Base-by-base conservation (phyloP, 768 basidiomycete genomes). In the Sistotremastrum suecicum region DNA sequence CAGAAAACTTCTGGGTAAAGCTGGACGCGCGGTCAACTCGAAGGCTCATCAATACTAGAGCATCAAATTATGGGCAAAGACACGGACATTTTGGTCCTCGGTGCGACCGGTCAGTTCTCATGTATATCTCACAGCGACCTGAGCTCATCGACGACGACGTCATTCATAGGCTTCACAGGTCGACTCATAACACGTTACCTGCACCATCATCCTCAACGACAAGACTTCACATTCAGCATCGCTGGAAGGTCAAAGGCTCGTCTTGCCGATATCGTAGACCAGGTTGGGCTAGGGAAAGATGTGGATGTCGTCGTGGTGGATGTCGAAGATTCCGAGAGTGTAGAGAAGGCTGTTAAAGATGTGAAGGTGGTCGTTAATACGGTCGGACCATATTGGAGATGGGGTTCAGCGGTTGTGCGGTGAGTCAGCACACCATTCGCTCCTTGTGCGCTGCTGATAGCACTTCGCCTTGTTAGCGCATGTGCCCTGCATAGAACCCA, bases 401-500 rank as follows among this genome's bases (percentile, higher is more conserved):
- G 71, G 63, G 83, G 86, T 3, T 76, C 76, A n/a, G 70, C 75
- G 6, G 79, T 90, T 8, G 83, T 88, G 12, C 57, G 59, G 78
- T 80, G 50, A 39, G 76, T 63, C 20, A 30, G 3, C 44, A 9
- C 31, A 7, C 31, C 41, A 39, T 4, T 20, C 42, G 28, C 7
- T 43, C 5, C 8, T 20, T 20, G 20, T 20, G 20, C 20, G 20
- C 20, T 20, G 20, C 20, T 12, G 39, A 3, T 5, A 5, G 47
- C 30, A 11, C 45, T 49, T 12, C 29, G 8, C 34, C 36, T 40
- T 43, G 4, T 29, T 49, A 84, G 74, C 47, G 80, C 83, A 3
- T 94, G 90, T 51, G 83, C 80, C 4, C 65, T 64, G 34, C 65
- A 81, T 48, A 80, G 83, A 4, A 72, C 75, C 5, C 87, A 92